Evolutionary conservation across 2,329 filamentous ascomycete species (phyloP).

Genomic region (Arachnopeziza araneosa): DNA sequence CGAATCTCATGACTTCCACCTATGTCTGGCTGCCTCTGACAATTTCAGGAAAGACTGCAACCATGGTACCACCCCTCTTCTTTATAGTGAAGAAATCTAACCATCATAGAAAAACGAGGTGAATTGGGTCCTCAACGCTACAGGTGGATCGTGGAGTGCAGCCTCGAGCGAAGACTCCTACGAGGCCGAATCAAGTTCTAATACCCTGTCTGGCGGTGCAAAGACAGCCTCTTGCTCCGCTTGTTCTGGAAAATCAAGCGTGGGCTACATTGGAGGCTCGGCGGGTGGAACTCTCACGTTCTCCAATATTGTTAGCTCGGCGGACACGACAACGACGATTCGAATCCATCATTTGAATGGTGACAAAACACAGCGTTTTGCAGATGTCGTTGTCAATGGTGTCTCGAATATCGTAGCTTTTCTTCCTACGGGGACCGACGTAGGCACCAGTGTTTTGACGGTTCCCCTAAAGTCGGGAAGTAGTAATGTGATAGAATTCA

Average conservation of each 20-base stretch:
- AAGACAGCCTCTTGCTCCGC: constrained; percentile 41
- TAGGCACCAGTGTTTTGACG: constrained; percentile 42
- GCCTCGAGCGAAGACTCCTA: constrained; percentile 41
- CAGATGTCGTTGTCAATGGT: constrained; percentile 51
- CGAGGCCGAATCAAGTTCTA: constrained; percentile 44
- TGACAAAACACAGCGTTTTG: constrained; percentile 46
- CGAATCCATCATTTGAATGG: constrained; percentile 52
- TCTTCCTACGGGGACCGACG: constrained; percentile 41
- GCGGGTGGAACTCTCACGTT: constrained; percentile 44
- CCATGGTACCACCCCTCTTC: neutral
- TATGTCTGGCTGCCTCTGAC: constrained; percentile 60
- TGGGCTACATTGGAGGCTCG: constrained; percentile 51
- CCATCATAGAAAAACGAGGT: constrained; percentile 39
- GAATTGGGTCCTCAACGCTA: constrained; percentile 47
- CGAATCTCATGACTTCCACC: constrained; percentile 54
- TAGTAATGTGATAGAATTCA: constrained; percentile 44
- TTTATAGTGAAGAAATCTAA: neutral
- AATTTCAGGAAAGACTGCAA: constrained; percentile 46
- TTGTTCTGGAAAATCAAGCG: constrained; percentile 45
- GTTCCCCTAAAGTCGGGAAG: constrained; percentile 41
- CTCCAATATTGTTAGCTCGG: constrained; percentile 38
- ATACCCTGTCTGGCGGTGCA: constrained; percentile 41
- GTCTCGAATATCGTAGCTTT: constrained; percentile 47
- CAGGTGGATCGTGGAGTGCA: constrained; percentile 38
- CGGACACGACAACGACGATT: constrained; percentile 43